phyloP scores from a whole-genome alignment of 768 basidiomycete genomes.

The Hemileccinum rubropunctum region DNA sequence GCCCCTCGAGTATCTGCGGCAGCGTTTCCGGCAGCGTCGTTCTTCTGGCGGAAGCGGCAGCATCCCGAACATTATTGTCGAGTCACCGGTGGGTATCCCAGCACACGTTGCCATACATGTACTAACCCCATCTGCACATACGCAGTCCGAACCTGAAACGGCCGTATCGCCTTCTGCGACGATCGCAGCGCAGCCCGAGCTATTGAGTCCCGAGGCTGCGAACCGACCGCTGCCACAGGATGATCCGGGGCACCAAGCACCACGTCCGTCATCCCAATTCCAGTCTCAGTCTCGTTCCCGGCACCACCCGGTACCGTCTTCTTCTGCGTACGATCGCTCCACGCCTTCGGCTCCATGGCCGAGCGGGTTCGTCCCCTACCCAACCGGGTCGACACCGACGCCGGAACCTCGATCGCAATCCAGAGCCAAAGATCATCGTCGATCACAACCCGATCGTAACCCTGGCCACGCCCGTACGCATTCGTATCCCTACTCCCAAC shows the following conservation, averaged over 20 bases:
- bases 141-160: slow-evolving; percentile 41
- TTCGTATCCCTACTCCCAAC: not conserved
- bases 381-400: not conserved
- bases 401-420: not conserved
- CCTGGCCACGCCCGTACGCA: not conserved
- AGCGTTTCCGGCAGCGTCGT: slow-evolving; percentile 30
- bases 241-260: not conserved
- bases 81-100: slow-evolving; percentile 39
- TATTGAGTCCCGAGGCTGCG: slow-evolving; percentile 44
- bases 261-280: not conserved
- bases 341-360: slow-evolving; percentile 11
- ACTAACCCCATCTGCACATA: too few relatives aligned
- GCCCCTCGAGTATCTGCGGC: slow-evolving; percentile 23
- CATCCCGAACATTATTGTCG: slow-evolving; percentile 43
- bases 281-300: not conserved
- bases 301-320: not conserved
- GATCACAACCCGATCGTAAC: not conserved
- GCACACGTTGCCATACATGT: too few relatives aligned
- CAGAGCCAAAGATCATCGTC: not conserved
- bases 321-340: slow-evolving; percentile 10
- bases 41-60: slow-evolving; percentile 29
- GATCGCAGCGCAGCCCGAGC: slow-evolving; percentile 35
- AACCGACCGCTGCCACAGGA: slow-evolving; percentile 26
- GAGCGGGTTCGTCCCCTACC: slow-evolving; percentile 18
- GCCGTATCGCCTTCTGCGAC: slow-evolving; percentile 30